Evolutionary conservation across 441 rosid genomes (phyloP).

Genomic region (Capsella rubella): DNA sequence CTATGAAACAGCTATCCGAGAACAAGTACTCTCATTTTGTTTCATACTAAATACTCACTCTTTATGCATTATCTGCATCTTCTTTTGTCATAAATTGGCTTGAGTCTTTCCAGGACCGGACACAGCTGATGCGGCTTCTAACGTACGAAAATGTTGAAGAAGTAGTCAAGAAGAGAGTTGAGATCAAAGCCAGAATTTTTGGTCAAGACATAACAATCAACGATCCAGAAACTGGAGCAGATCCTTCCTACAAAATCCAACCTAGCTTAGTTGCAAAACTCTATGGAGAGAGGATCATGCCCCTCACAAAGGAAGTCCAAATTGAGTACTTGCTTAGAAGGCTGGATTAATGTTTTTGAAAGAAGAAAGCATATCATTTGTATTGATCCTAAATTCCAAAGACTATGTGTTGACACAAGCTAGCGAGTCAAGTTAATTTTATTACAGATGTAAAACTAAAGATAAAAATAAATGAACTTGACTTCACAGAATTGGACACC

Average conservation of each 20-base stretch:
- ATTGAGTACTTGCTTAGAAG: slow-evolving; percentile 52
- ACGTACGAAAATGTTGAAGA: slow-evolving; percentile 77
- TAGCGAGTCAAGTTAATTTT: slow-evolving; percentile 32
- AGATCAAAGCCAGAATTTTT: slow-evolving; percentile 67
- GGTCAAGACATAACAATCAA: slow-evolving; percentile 66
- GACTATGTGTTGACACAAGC: slow-evolving; percentile 23
- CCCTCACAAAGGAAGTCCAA: slow-evolving; percentile 53
- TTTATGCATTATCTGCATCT: not conserved
- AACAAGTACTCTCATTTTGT: slow-evolving; percentile 54
- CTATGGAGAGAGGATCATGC: slow-evolving; percentile 49
- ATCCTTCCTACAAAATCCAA: slow-evolving; percentile 72
- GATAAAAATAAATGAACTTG: slow-evolving; percentile 25
- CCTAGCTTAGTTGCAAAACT: slow-evolving; percentile 61
- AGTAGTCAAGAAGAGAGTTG: slow-evolving; percentile 70
- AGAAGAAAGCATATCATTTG: slow-evolving; percentile 19
- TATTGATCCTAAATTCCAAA: slow-evolving; percentile 25
- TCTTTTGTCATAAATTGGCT: slow-evolving; percentile 2
- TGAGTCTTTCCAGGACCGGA: slow-evolving; percentile 59
- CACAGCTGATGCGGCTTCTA: slow-evolving; percentile 65
- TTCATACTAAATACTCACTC: slow-evolving; percentile 1
- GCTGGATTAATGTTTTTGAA: slow-evolving; percentile 35
- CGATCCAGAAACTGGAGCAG: slow-evolving; percentile 46
- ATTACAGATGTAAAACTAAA: slow-evolving; percentile 33
- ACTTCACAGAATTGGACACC: slow-evolving; percentile 6
- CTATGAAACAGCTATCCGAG: slow-evolving; percentile 69